phyloP scores from a whole-genome alignment of 495 filamentous ascomycete genomes.

The Neurospora discreta region DNA sequence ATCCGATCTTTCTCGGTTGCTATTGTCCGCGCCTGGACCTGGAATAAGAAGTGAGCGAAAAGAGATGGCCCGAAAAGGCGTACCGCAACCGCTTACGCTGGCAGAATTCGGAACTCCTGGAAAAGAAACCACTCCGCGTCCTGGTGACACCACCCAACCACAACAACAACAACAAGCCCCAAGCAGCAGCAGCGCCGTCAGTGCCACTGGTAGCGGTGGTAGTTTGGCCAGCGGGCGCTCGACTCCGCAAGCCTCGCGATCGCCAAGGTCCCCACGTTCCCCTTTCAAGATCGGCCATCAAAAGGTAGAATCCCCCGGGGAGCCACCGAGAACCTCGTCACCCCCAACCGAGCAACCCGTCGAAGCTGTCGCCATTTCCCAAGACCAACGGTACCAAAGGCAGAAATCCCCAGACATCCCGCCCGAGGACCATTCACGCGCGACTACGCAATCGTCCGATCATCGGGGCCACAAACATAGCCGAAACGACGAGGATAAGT shows the following conservation, averaged over 20 bases:
- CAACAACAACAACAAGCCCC: neutral
- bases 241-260: constrained; percentile 29
- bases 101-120: constrained; percentile 24
- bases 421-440: constrained; percentile 4
- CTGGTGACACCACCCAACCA: constrained; percentile 25
- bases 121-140: constrained; percentile 15
- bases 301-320: constrained; percentile 21
- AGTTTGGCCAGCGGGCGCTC: constrained; percentile 1
- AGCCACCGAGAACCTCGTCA: constrained; percentile 11
- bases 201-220: neutral
- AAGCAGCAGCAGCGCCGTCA: neutral
- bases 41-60: constrained; percentile 2
- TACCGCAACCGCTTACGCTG: constrained; percentile 42
- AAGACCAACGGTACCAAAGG: constrained; percentile 5
- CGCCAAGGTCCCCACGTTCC: constrained; percentile 42
- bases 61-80: constrained; percentile 44
- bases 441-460: constrained; percentile 2
- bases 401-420: constrained; percentile 5
- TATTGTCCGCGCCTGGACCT: constrained; percentile 1
- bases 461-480: constrained; percentile 18
- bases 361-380: neutral
- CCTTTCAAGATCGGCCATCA: constrained; percentile 35
- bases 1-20: neutral
- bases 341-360: neutral
- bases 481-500: constrained; percentile 22